Conservation (phyloP, 192 early-diverging fungal species). For the Gonapodya sp. region DNA sequence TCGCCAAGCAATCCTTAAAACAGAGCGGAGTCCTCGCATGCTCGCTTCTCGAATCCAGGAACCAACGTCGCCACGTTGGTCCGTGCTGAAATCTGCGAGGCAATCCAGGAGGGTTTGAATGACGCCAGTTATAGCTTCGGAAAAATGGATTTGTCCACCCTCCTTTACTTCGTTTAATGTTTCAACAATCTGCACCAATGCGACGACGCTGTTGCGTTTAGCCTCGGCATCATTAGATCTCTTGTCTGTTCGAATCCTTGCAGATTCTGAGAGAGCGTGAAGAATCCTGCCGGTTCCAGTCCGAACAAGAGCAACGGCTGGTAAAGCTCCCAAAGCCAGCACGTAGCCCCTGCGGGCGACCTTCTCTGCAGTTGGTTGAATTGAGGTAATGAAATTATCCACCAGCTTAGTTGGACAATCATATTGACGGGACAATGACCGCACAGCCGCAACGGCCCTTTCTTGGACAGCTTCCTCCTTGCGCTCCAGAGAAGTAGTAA, state of each 20-base stretch:
- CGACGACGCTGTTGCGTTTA: conserved; percentile 51
- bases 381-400: conserved; percentile 20
- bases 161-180: conserved; percentile 3
- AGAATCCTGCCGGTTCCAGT: conserved; percentile 11
- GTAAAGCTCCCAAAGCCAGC: conserved; percentile 49
- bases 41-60: conserved; percentile 77
- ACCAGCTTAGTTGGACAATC: conserved; percentile 25
- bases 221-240: conserved; percentile 52
- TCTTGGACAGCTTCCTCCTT: conserved; percentile 56
- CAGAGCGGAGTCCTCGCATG: conserved; percentile 45
- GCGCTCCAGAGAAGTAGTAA: conserved; percentile 45
- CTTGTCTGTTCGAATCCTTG: conserved; percentile 13
- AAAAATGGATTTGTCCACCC: not conserved
- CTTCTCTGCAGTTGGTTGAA: conserved; percentile 24
- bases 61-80: conserved; percentile 91
- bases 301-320: not conserved
- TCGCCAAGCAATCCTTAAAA: conserved; percentile 27
- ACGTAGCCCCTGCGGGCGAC: conserved; percentile 50
- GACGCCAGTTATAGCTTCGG: conserved; percentile 29
- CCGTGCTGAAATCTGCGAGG: conserved; percentile 74
- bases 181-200: conserved; percentile 38
- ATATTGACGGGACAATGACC: conserved; percentile 27
- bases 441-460: conserved; percentile 35
- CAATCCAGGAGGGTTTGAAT: conserved; percentile 48
- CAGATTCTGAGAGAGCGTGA: conserved; percentile 9